Evolutionary conservation across 2,329 filamentous ascomycete species (phyloP).

Genomic region (Cercospora zeina): DNA sequence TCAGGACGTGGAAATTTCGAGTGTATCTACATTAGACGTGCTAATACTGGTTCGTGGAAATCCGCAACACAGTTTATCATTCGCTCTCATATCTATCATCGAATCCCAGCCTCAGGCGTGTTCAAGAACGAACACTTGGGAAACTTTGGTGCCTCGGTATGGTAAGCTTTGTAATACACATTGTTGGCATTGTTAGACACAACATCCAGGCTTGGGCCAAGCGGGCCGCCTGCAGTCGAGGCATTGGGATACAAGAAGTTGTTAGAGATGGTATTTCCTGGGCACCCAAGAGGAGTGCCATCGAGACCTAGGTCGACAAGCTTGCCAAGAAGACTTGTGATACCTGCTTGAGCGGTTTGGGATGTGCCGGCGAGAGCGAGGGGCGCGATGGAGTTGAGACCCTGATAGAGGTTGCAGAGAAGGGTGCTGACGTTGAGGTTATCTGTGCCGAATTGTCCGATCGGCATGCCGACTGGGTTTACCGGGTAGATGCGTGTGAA

Average conservation of each 20-base stretch:
- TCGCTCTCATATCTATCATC: background rate
- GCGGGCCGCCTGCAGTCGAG: slow-evolving; percentile 37
- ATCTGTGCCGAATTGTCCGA: slow-evolving; percentile 38
- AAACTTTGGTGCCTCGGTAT: slow-evolving; percentile 33
- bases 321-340: slow-evolving; percentile 39
- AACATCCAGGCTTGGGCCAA: slow-evolving; percentile 33
- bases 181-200: slow-evolving; percentile 40
- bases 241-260: slow-evolving; percentile 40
- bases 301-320: slow-evolving; percentile 36
- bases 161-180: slow-evolving; percentile 43
- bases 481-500: slow-evolving; percentile 41
- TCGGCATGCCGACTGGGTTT: slow-evolving; percentile 38
- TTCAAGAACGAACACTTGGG: slow-evolving; percentile 25
- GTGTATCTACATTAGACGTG: background rate
- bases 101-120: background rate
- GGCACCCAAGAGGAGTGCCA: slow-evolving; percentile 41
- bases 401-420: slow-evolving; percentile 42
- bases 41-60: background rate
- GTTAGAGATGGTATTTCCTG: slow-evolving; percentile 32
- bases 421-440: slow-evolving; percentile 39
- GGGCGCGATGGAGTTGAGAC: slow-evolving; percentile 42
- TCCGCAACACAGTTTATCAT: background rate
- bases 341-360: slow-evolving; percentile 29
- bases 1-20: background rate
- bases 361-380: slow-evolving; percentile 36